Evolutionary conservation across 1,284 basidiomycete genomes (phyloP).

Genomic region (Cutaneotrichosporon daszewskae): DNA sequence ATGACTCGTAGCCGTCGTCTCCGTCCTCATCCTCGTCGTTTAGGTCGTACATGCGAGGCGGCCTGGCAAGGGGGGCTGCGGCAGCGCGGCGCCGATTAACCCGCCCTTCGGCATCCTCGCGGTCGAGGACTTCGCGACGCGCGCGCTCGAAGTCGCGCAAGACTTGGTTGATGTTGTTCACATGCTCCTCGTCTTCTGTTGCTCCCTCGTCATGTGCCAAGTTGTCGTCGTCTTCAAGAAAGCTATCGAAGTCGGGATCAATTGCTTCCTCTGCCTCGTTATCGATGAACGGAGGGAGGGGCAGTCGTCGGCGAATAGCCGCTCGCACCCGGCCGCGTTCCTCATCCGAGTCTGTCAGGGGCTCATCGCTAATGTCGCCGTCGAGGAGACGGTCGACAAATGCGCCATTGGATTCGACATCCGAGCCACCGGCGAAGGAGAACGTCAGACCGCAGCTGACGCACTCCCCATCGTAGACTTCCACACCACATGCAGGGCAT

Average conservation of each 20-base stretch:
- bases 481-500: constrained; percentile 35
- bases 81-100: too few species aligned
- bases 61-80: too few species aligned
- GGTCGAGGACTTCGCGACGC: too few species aligned
- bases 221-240: neutral
- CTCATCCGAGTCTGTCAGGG: too few species aligned
- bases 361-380: too few species aligned
- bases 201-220: too few species aligned
- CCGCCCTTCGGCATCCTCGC: too few species aligned
- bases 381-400: neutral
- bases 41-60: constrained; percentile 5
- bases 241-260: neutral
- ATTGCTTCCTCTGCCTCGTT: constrained; percentile 4
- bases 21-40: constrained; percentile 5
- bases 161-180: too few species aligned
- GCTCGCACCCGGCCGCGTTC: too few species aligned
- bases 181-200: too few species aligned
- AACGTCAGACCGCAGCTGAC: constrained; percentile 28
- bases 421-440: constrained; percentile 16
- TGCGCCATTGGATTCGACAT: neutral
- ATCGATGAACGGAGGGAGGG: neutral
- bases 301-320: too few species aligned
- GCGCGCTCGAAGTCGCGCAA: too few species aligned
- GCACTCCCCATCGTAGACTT: constrained; percentile 33
- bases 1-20: constrained; percentile 16